Evolutionary conservation across 768 basidiomycete species (phyloP), one percentile per base, ranked within the genome.

Genomic region (Tulasnella sp.): DNA sequence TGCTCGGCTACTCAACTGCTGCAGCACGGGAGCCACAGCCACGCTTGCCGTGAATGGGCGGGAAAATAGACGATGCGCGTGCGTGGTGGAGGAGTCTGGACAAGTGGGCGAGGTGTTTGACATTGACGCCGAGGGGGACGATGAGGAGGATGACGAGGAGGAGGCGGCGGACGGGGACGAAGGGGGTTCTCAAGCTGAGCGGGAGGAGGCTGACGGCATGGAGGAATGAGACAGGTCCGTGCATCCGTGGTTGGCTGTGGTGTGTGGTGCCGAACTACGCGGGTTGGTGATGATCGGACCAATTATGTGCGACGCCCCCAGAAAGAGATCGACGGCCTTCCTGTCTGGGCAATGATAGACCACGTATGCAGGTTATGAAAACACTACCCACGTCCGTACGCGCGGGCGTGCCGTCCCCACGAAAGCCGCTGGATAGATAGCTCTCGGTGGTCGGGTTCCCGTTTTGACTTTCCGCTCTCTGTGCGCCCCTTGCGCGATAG

Each of bases 51-150:
- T 80, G 13, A 80, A 80, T 48, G 79, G 79, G 26, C 32, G 32
- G 26, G 57, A 61, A 39, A 72, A 77, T 35, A 79, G 79, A 48
- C 70, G 75, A 57, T 80, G 80, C 46, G 79, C 79, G 70, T 73
- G 70, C 42, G 73, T 80, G 29, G 39, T 80, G 55, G 79, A 79
- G 20, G 48, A 67, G 73, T 37, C 26, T 26, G 79, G 79, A 23
- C 78, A 75, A 55, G 23, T 51, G 32, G 79, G 71, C 6, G 78
- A 80, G 51, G 29, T 79, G 5, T 79, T 80, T 75, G 79, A 80
- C 70, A 77, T 79, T 67, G 79, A 79, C 44, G 79, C 70, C 3
- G 78, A 77, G 77, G 77, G 77, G 16, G 72, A 79, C 46, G 79
- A 80, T 44, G 77, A 78, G 0, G 78, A 77, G 37, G 79, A 80